phyloP scores from a whole-genome alignment of 2,329 filamentous ascomycete species.

The Apiospora koreana region DNA sequence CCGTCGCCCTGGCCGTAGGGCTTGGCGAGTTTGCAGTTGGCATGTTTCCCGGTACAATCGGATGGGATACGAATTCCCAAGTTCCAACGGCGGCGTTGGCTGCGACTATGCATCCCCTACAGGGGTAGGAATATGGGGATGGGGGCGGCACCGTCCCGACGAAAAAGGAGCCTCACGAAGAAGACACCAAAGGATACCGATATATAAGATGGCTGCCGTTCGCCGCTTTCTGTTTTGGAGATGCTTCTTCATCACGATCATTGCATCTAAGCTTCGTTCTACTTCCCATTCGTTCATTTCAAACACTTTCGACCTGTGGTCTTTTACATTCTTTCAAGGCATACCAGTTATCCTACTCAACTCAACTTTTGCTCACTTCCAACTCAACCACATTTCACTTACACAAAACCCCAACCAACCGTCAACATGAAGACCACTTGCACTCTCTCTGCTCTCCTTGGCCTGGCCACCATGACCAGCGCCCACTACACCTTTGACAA shows the following conservation, averaged over 20 bases:
- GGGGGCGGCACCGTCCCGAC: neutral
- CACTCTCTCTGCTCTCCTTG: slow-evolving; percentile 6
- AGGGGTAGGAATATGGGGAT: neutral
- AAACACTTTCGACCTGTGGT: slow-evolving; percentile 11
- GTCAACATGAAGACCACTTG: slow-evolving; percentile 10
- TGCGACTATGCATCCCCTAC: neutral
- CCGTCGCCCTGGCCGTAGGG: neutral
- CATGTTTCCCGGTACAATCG: neutral
- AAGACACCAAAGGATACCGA: neutral
- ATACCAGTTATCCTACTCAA: neutral
- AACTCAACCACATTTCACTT: neutral
- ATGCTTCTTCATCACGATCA: slow-evolving; percentile 1
- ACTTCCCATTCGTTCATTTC: slow-evolving; percentile 1
- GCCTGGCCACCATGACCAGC: slow-evolving; percentile 13
- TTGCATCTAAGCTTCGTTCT: slow-evolving; percentile 11
- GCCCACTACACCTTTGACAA: slow-evolving; percentile 28
- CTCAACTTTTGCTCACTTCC: neutral
- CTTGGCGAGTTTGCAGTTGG: neutral
- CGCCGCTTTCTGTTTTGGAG: neutral
- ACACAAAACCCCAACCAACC: neutral
- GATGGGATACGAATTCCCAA: neutral
- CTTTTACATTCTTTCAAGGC: slow-evolving; percentile 8
- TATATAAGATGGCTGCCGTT: slow-evolving; percentile 4
- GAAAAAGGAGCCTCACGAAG: neutral
- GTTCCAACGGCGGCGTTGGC: neutral